Evolutionary conservation across 2,329 filamentous ascomycete genomes (phyloP).

Genomic region (Emmonsiellopsis sp.): DNA sequence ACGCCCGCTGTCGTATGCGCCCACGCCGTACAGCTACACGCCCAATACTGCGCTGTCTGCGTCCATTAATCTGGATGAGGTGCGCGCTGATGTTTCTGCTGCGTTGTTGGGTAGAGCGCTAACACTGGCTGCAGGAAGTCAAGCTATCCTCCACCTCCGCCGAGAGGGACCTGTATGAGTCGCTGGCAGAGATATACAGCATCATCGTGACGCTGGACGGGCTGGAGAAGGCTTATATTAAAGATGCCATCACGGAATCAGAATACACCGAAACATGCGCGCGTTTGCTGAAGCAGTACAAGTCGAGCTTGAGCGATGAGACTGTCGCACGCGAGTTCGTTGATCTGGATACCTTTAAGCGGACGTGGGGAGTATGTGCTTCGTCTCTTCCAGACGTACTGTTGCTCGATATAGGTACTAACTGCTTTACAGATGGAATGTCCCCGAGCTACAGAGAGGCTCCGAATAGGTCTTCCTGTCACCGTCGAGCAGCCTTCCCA

Average conservation of each 20-base stretch:
- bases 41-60: constrained; percentile 74
- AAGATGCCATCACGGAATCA: constrained; percentile 81
- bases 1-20: constrained; percentile 66
- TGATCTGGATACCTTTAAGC: constrained; percentile 83
- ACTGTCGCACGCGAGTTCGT: constrained; percentile 80
- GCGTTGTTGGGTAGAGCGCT: constrained; percentile 10
- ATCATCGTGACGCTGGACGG: constrained; percentile 94
- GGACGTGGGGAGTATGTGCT: constrained; percentile 72
- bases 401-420: background rate
- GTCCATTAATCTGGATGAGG: constrained; percentile 89
- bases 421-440: constrained; percentile 64
- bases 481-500: constrained; percentile 57
- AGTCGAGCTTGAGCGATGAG: constrained; percentile 83
- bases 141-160: constrained; percentile 78
- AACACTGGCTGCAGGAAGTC: constrained; percentile 57
- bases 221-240: constrained; percentile 90
- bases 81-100: constrained; percentile 30
- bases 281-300: constrained; percentile 90
- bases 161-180: constrained; percentile 90
- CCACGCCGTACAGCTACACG: constrained; percentile 83
- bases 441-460: constrained; percentile 82
- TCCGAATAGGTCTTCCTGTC: constrained; percentile 85
- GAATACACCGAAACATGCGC: constrained; percentile 97
- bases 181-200: constrained; percentile 92
- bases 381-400: constrained; percentile 4